These are phyloP conservation scores for Fusarium sp. DNA, from an alignment of 2,329 filamentous ascomycete species.

Conservation along the genomic window DNA sequence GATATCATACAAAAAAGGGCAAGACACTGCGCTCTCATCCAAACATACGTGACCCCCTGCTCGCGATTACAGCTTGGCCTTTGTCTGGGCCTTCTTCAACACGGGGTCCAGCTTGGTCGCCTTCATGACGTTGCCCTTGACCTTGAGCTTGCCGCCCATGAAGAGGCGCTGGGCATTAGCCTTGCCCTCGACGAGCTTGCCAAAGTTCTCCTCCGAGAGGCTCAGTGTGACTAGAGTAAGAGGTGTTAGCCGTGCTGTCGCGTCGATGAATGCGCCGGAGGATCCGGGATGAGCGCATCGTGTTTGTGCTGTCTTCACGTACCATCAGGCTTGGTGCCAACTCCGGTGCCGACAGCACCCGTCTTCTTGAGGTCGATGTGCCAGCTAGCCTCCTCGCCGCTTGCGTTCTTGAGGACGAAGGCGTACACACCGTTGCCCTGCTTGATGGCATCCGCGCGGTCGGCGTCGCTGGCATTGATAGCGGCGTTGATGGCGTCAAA, in stretches of 20 bases:
- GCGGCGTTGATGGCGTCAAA: constrained; percentile 88
- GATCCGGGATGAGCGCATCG: neutral
- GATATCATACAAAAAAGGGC: constrained; percentile 41
- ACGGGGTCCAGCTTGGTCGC: constrained; percentile 96
- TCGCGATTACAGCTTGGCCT: constrained; percentile 79
- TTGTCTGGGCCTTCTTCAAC: constrained; percentile 85
- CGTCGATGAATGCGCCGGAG: constrained; percentile 6
- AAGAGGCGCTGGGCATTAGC: constrained; percentile 95
- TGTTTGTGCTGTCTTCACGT: constrained; percentile 47
- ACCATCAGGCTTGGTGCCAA: constrained; percentile 87
- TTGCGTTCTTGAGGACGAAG: constrained; percentile 91
- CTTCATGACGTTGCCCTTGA: constrained; percentile 99
- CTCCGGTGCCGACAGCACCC: constrained; percentile 83
- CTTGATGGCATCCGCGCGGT: constrained; percentile 90
- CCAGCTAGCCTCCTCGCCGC: constrained; percentile 86
- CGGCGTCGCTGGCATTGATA: constrained; percentile 75
- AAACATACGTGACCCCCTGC: neutral
- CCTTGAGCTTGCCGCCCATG: constrained; percentile 98
- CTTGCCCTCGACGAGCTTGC: constrained; percentile 84
- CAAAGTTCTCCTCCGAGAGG: constrained; percentile 89
- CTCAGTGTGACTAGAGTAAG: constrained; percentile 80
- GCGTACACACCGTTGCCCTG: constrained; percentile 88
- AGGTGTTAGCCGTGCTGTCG: constrained; percentile 12
- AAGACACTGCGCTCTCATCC: constrained; percentile 10
- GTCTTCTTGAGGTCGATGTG: constrained; percentile 95